These are phyloP conservation scores for Phialemonium atrogriseum DNA, from an alignment of 2,329 filamentous ascomycete species.

Conservation along the genomic window DNA sequence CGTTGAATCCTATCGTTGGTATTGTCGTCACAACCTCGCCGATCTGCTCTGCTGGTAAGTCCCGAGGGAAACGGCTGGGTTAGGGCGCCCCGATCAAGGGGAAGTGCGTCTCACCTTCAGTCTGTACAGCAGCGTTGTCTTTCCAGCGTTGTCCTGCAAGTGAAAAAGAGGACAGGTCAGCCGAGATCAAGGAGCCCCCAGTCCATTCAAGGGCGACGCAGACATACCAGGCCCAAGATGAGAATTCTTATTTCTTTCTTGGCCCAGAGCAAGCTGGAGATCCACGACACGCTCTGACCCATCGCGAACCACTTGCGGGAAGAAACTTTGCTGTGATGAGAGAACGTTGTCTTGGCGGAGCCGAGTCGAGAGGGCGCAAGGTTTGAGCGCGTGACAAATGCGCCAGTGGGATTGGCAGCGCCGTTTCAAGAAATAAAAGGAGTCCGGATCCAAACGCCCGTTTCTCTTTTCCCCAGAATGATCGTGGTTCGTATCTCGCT, in stretches of 20 bases:
- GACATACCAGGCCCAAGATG: constrained; percentile 79
- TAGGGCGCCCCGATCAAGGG: not conserved
- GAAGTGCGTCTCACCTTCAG: constrained; percentile 60
- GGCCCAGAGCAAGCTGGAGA: constrained; percentile 68
- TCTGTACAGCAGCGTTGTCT: constrained; percentile 93
- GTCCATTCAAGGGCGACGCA: constrained; percentile 6
- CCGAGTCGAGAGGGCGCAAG: too few relatives aligned
- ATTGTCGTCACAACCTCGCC: constrained; percentile 98
- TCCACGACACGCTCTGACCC: constrained; percentile 59
- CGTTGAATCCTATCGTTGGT: constrained; percentile 98
- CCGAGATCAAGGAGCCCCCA: constrained; percentile 11
- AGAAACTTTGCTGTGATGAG: too few relatives aligned
- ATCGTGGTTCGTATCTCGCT: too few relatives aligned
- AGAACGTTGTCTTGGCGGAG: too few relatives aligned
- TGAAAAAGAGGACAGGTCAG: constrained; percentile 9
- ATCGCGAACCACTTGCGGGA: too few relatives aligned
- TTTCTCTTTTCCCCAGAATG: too few relatives aligned
- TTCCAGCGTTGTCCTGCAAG: constrained; percentile 86
- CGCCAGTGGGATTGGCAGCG: too few relatives aligned
- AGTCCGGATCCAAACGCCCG: too few relatives aligned
- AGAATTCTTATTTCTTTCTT: constrained; percentile 98
- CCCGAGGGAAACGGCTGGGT: constrained; percentile 3
- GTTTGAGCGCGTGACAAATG: too few relatives aligned
- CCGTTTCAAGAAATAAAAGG: too few relatives aligned
- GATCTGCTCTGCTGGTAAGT: too few relatives aligned